These are phyloP conservation scores for Trametes cinnabarina DNA, from an alignment of 768 basidiomycete species.

Conservation along the genomic window DNA sequence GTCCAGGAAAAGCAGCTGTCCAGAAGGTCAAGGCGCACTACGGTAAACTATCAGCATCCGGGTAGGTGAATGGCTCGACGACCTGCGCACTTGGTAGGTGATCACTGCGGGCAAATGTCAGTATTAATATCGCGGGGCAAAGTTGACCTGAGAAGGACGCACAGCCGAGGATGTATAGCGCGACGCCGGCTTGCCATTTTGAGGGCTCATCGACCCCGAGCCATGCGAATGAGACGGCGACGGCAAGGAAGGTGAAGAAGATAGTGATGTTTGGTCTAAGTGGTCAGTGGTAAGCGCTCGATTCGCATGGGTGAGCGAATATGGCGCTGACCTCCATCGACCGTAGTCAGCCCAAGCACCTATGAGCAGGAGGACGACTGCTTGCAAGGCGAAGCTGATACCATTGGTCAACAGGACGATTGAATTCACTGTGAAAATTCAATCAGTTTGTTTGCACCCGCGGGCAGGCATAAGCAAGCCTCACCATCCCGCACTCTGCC, in stretches of 20 bases:
- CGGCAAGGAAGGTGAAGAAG: conserved; percentile 63
- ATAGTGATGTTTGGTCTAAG: conserved; percentile 73
- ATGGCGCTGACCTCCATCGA: conserved; percentile 55
- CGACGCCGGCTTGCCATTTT: conserved; percentile 60
- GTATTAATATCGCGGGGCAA: not conserved
- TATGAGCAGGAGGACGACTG: conserved; percentile 58
- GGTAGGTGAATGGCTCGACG: not conserved
- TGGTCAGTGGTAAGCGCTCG: not conserved
- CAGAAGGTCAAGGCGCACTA: conserved; percentile 75
- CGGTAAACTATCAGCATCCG: not conserved
- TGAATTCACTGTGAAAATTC: conserved; percentile 54
- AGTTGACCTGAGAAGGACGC: conserved; percentile 26
- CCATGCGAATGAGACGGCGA: conserved; percentile 75
- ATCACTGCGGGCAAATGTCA: conserved; percentile 45
- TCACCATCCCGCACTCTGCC: conserved; percentile 57
- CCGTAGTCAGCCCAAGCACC: conserved; percentile 85
- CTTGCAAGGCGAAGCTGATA: conserved; percentile 76
- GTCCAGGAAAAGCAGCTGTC: conserved; percentile 80
- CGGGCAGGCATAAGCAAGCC: not conserved
- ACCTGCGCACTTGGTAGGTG: conserved; percentile 56
- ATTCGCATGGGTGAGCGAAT: not conserved
- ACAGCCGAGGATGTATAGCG: conserved; percentile 64
- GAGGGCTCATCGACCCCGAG: conserved; percentile 66
- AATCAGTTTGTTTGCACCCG: not conserved
- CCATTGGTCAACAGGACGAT: conserved; percentile 79